A percentile compares a stretch with the other conserved stretches of the same genome.
These are phyloP conservation scores for Alternaria brassicae DNA, from an alignment of 2,329 filamentous ascomycete genomes.

Conservation along the genomic window DNA sequence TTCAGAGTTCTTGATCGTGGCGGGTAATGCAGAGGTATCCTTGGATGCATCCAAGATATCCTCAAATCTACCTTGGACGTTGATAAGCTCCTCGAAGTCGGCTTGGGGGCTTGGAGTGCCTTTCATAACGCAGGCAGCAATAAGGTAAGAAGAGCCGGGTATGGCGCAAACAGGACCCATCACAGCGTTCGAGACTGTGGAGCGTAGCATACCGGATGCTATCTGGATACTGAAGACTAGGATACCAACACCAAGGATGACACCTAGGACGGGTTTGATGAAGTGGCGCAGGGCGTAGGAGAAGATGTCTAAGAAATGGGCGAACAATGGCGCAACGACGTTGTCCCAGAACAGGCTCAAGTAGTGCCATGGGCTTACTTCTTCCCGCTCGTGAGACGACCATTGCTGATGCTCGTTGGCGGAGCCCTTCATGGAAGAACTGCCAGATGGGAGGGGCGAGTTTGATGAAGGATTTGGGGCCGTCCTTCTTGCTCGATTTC, in stretches of 20 bases:
- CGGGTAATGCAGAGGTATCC: slow-evolving; percentile 70
- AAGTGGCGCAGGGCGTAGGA: slow-evolving; percentile 65
- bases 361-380: slow-evolving; percentile 32
- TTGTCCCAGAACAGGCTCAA: slow-evolving; percentile 42
- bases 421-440: slow-evolving; percentile 6
- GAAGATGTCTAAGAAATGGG: slow-evolving; percentile 64
- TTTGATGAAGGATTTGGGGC: background rate
- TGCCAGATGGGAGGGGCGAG: slow-evolving; percentile 7
- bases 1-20: slow-evolving; percentile 82
- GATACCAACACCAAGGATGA: slow-evolving; percentile 62
- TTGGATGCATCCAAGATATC: slow-evolving; percentile 73
- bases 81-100: slow-evolving; percentile 78
- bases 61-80: slow-evolving; percentile 77
- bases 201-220: slow-evolving; percentile 63
- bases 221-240: slow-evolving; percentile 66
- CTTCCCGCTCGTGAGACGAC: slow-evolving; percentile 16
- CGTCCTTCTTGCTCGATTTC: slow-evolving; percentile 5
- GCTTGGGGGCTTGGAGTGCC: slow-evolving; percentile 18
- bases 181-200: slow-evolving; percentile 68
- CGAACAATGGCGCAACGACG: slow-evolving; percentile 45
- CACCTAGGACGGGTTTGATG: slow-evolving; percentile 67
- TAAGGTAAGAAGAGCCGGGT: slow-evolving; percentile 67
- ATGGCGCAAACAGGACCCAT: slow-evolving; percentile 74
- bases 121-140: slow-evolving; percentile 66
- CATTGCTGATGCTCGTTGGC: background rate